Evolutionary conservation across 805 yeast species (phyloP).

Genomic region (Blastobotrys peoriensis): DNA sequence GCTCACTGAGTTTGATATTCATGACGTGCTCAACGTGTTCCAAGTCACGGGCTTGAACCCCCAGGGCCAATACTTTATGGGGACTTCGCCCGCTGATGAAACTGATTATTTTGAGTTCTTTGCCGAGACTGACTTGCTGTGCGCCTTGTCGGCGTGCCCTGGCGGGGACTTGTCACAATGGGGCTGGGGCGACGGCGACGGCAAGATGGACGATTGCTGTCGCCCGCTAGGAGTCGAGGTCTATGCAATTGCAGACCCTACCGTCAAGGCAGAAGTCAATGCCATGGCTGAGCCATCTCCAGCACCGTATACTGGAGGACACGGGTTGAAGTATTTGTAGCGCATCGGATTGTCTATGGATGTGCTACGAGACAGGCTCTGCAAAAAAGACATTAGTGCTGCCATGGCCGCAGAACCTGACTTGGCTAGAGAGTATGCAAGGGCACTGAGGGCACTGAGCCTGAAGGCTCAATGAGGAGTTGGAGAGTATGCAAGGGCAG

Average conservation of each 20-base stretch:
- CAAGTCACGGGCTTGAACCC: slow-evolving; percentile 64
- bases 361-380: no score
- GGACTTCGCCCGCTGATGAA: slow-evolving; percentile 55
- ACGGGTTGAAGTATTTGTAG: slow-evolving; percentile 37
- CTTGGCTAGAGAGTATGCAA: no score
- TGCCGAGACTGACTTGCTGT: slow-evolving; percentile 58
- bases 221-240: slow-evolving; percentile 60
- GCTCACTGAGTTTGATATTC: slow-evolving; percentile 59
- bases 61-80: slow-evolving; percentile 64
- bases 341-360: no score
- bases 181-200: slow-evolving; percentile 63
- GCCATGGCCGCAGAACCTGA: no score
- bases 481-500: no score
- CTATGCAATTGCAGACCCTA: slow-evolving; percentile 44
- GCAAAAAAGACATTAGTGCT: no score
- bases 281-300: slow-evolving; percentile 47
- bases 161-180: slow-evolving; percentile 64
- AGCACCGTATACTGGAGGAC: slow-evolving; percentile 49
- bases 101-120: slow-evolving; percentile 61
- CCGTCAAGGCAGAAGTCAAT: slow-evolving; percentile 31
- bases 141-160: slow-evolving; percentile 63
- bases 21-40: slow-evolving; percentile 63
- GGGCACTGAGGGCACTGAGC: no score
- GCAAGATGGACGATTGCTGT: slow-evolving; percentile 53
- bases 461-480: no score